Base-by-base conservation (phyloP, 139 green algal genomes). In the Picochlorum sp. region DNA sequence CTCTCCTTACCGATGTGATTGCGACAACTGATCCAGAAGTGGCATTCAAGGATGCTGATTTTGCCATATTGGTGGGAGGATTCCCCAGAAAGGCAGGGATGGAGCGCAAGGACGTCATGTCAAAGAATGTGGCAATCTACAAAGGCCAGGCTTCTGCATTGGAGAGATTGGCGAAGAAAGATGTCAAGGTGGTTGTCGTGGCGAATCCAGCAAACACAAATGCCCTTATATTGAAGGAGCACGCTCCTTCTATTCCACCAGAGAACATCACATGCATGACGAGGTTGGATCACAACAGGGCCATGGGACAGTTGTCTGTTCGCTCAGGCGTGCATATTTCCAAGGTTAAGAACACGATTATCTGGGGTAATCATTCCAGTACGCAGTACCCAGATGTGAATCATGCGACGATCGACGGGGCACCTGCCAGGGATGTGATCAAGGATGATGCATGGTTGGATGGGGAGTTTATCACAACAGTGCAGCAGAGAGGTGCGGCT, bases 181-280 rank as follows among this genome's bases (percentile, higher is more conserved):
- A 34, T 23, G 4, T 65, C 45, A 81, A 93, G 86, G 75, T 97
- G 31, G 60, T 98, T 45, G 92, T 98, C n/a, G 90, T 97, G 18
- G 90, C 90, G 50, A 97, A 96, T 78, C 90, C 90, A 21, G 90
- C 90, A 62, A 97, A 97, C 82, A 97, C 90, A 55, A 97, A 97
- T 74, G 84, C 88, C 6, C 66, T 90, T 9, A 92, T 97, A 59
- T 76, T 97, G 30, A 82, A 75, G 57, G 76, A 96, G 77, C 75
- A 91, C 60, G 87, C 90, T 5, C 83, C 87, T 21, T 79, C 66
- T 50, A 94, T 97, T 69, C 83, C 84, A 20, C 44, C 63, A 16
- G 83, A 92, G 74, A 95, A 96, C 82, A 95, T 97, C 77, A 95
- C 90, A 4, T 87, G 76, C 71, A 68, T 97, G 55, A 97, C 90